Evolutionary conservation across 441 rosid species (phyloP).

Genomic region (Pelargonium australe): DNA sequence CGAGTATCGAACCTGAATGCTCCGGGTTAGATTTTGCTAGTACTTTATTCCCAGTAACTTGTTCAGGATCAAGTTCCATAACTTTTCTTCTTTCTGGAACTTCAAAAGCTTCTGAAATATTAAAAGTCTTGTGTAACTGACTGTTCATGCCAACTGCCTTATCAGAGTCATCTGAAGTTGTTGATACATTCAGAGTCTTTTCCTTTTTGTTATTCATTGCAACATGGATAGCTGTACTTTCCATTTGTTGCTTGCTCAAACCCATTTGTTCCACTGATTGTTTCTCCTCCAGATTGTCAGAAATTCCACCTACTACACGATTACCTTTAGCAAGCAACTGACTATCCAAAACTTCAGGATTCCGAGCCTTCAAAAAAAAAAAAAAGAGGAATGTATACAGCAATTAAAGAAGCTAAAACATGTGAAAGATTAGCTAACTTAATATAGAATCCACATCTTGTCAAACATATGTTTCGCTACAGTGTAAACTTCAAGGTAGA

Average conservation of each 20-base stretch:
- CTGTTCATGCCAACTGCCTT: slow-evolving; percentile 30
- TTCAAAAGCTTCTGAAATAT: slow-evolving; percentile 36
- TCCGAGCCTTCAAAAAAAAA: slow-evolving; percentile 42
- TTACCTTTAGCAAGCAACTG: slow-evolving; percentile 38
- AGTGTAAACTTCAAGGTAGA: slow-evolving; percentile 2
- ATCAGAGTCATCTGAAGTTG: slow-evolving; percentile 36
- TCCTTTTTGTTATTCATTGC: slow-evolving; percentile 28
- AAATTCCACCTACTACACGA: slow-evolving; percentile 29
- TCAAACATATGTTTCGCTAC: background rate
- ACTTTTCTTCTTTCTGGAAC: slow-evolving; percentile 30
- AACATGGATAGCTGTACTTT: slow-evolving; percentile 27
- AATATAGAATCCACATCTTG: background rate
- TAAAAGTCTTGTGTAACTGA: slow-evolving; percentile 31
- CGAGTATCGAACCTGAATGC: slow-evolving; percentile 58
- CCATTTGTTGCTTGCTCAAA: slow-evolving; percentile 30
- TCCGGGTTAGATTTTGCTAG: slow-evolving; percentile 33
- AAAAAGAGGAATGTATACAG: slow-evolving; percentile 3
- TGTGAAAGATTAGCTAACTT: background rate
- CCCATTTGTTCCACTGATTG: slow-evolving; percentile 29
- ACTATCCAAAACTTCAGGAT: slow-evolving; percentile 41
- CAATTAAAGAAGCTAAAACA: slow-evolving; percentile 5
- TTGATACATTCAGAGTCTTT: slow-evolving; percentile 29
- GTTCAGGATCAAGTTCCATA: slow-evolving; percentile 37
- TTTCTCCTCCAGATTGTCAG: slow-evolving; percentile 37
- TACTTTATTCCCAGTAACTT: slow-evolving; percentile 30